Percentiles rank a stretch among this genome's conserved stretches.
Conservation (phyloP, 2,329 filamentous ascomycete genomes). For the Ophiostoma pallidulum region DNA sequence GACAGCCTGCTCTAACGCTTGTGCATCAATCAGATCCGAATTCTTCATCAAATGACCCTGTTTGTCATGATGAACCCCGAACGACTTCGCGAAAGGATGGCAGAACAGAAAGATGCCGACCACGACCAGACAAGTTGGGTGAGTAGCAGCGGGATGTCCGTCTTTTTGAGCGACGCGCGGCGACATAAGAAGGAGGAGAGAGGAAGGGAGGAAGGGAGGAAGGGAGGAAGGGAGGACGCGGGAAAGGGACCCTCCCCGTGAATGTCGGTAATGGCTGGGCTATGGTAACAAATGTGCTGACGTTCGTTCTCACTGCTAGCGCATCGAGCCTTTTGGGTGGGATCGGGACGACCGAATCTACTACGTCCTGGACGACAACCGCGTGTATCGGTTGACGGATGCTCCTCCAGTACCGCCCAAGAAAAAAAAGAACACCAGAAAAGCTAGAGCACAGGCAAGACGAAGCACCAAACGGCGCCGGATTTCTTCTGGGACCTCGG, state of each 20-base stretch:
- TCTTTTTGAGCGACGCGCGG: too few species aligned
- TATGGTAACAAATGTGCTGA: too few species aligned
- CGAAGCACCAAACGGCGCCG: slow-evolving; percentile 67
- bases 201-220: too few species aligned
- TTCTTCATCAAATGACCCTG: slow-evolving; percentile 80
- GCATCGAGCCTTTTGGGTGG: slow-evolving; percentile 79
- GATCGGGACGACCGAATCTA: slow-evolving; percentile 80
- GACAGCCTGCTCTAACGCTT: too few species aligned
- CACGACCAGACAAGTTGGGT: slow-evolving; percentile 86
- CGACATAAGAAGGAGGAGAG: too few species aligned
- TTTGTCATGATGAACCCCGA: slow-evolving; percentile 87
- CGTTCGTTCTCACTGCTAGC: slow-evolving; percentile 32
- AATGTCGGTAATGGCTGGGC: too few species aligned
- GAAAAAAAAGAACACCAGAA: slow-evolving; percentile 55
- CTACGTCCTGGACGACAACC: slow-evolving; percentile 86
- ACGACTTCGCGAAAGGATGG: slow-evolving; percentile 76
- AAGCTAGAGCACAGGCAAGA: slow-evolving; percentile 52
- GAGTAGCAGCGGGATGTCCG: slow-evolving; percentile 28
- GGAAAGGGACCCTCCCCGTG: too few species aligned
- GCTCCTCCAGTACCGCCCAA: slow-evolving; percentile 53
- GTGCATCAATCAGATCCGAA: slow-evolving; percentile 53
- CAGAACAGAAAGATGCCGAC: slow-evolving; percentile 69
- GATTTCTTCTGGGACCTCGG: slow-evolving; percentile 32
- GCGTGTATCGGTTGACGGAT: slow-evolving; percentile 82
- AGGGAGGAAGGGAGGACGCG: too few species aligned